Conservation (phyloP, 2,329 filamentous ascomycete species). For the Drechslerella dactyloides region DNA sequence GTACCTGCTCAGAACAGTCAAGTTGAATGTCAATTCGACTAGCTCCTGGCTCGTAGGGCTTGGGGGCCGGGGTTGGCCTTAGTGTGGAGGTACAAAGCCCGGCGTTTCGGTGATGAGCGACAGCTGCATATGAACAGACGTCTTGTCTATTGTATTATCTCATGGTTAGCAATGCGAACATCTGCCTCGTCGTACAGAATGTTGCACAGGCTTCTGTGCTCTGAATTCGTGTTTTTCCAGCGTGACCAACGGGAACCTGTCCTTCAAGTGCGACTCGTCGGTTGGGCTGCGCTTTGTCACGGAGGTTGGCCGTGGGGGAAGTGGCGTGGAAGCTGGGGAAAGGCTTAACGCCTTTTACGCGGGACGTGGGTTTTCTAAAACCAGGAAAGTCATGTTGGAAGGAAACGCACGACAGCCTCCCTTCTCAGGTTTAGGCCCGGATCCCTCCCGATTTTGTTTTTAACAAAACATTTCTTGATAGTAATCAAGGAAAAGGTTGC, state of each 20-base stretch:
- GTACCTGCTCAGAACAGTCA: conserved; percentile 43
- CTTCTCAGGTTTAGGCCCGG: conserved; percentile 25
- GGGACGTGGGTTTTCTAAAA: conserved; percentile 32
- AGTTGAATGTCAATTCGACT: conserved; percentile 7
- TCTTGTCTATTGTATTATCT: too few species aligned
- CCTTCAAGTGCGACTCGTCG: background rate
- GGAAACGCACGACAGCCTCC: conserved; percentile 9
- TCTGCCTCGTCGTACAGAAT: background rate
- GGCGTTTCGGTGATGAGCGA: conserved; percentile 48
- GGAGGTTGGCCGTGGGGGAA: conserved; percentile 30
- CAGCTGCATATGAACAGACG: background rate
- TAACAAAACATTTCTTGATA: background rate
- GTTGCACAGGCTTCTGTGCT: background rate
- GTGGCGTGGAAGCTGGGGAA: conserved; percentile 41
- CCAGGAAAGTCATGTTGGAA: conserved; percentile 24
- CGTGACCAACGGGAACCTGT: background rate
- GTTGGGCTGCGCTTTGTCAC: background rate
- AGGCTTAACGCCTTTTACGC: conserved; percentile 28
- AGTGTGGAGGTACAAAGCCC: conserved; percentile 49
- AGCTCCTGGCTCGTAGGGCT: conserved; percentile 15
- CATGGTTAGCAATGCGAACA: background rate
- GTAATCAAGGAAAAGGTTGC: background rate
- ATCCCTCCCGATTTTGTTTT: conserved; percentile 24
- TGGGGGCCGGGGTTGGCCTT: conserved; percentile 24
- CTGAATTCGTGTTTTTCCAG: background rate